Evolutionary conservation across 129 eudicot genomes (phyloP).

Genomic region (Glebionis coronaria): DNA sequence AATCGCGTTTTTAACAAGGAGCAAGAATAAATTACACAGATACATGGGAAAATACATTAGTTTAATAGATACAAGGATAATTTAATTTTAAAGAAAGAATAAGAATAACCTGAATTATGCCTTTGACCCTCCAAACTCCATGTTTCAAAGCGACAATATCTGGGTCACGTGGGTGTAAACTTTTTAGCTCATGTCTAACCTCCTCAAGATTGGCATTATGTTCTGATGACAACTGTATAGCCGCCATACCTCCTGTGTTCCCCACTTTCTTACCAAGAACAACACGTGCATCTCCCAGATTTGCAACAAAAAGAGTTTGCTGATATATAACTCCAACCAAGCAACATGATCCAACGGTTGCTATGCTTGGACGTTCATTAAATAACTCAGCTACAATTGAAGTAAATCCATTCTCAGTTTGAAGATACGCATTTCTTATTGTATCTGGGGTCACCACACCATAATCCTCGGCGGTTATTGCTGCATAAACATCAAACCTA

Average conservation of each 20-base stretch:
- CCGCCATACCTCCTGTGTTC: constrained; percentile 49
- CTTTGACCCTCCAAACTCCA: constrained; percentile 82
- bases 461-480: constrained; percentile 38
- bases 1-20: not conserved
- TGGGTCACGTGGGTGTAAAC: constrained; percentile 64
- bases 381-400: constrained; percentile 47
- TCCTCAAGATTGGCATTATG: constrained; percentile 71
- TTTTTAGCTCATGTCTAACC: constrained; percentile 52
- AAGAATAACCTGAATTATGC: constrained; percentile 69
- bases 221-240: constrained; percentile 62
- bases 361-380: constrained; percentile 46
- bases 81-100: constrained; percentile 2
- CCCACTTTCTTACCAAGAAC: constrained; percentile 62
- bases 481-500: constrained; percentile 59
- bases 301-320: constrained; percentile 62
- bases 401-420: constrained; percentile 58
- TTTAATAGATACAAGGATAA: not conserved
- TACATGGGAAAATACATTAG: not conserved
- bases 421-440: constrained; percentile 50
- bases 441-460: constrained; percentile 60
- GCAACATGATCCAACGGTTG: constrained; percentile 73
- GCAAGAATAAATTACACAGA: not conserved
- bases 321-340: constrained; percentile 67
- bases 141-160: constrained; percentile 58
- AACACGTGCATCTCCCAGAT: constrained; percentile 74